Conservation (phyloP, 805 yeast genomes). For the Candida chauliodis region DNA sequence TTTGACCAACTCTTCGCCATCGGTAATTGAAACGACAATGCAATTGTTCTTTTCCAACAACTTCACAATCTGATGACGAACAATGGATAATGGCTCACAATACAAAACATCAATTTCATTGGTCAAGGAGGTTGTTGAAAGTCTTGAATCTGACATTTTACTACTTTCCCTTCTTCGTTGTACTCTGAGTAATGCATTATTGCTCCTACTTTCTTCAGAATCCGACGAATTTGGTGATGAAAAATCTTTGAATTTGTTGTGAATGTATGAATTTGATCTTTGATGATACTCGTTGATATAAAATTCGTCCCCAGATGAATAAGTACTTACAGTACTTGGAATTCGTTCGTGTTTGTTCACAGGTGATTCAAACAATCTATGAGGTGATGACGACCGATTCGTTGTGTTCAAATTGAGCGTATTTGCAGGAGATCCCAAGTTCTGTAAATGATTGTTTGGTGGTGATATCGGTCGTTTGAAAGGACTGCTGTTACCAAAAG, state of each 20-base stretch:
- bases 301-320: constrained; percentile 31
- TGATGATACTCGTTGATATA: constrained; percentile 1
- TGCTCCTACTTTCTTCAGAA: constrained; percentile 52
- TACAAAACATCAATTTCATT: constrained; percentile 62
- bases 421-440: constrained; percentile 4
- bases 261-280: constrained; percentile 9
- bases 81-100: constrained; percentile 85
- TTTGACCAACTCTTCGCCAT: constrained; percentile 80
- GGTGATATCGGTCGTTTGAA: constrained; percentile 49
- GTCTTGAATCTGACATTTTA: constrained; percentile 15
- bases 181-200: constrained; percentile 47
- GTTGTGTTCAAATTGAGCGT: constrained; percentile 2
- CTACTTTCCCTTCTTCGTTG: constrained; percentile 51
- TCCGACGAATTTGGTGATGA: constrained; percentile 64
- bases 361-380: constrained; percentile 16
- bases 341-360: constrained; percentile 27
- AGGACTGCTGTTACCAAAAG: constrained; percentile 27
- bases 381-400: constrained; percentile 26
- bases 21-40: constrained; percentile 69
- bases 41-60: constrained; percentile 71
- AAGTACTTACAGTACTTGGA: constrained; percentile 27
- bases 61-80: constrained; percentile 62
- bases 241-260: constrained; percentile 18
- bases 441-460: constrained; percentile 1
- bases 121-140: constrained; percentile 1